Evolutionary conservation across 805 yeast species (phyloP).

Genomic region (Blastobotrys robertii): DNA sequence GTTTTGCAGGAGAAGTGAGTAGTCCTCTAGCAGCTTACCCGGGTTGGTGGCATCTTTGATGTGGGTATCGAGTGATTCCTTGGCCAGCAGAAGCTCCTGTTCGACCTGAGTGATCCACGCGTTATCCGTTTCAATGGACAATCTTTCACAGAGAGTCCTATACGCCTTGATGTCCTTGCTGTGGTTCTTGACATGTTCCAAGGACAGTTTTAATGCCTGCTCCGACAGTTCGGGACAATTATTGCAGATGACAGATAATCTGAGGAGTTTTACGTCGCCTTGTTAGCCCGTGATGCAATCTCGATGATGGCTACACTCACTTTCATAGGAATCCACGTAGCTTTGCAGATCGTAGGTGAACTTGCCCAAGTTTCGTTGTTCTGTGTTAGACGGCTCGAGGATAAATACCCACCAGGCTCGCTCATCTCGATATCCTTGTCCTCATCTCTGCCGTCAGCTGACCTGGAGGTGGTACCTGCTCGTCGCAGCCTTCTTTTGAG

Average conservation of each 20-base stretch:
- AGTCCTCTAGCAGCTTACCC: too few species aligned
- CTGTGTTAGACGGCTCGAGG: too few species aligned
- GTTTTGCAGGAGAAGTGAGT: too few species aligned
- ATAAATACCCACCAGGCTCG: too few species aligned
- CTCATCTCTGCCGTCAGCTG: too few species aligned
- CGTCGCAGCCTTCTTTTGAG: too few species aligned
- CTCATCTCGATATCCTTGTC: too few species aligned
- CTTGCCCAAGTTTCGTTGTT: too few species aligned
- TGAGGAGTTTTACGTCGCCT: neutral
- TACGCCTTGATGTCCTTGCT: neutral
- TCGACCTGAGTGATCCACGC: neutral
- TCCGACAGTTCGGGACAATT: neutral
- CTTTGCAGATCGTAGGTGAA: neutral
- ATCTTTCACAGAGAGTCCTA: neutral
- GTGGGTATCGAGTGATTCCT: too few species aligned
- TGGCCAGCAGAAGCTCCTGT: neutral
- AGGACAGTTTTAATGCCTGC: slow-evolving; percentile 1
- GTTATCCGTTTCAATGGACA: slow-evolving; percentile 1
- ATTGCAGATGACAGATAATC: neutral
- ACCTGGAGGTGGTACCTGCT: too few species aligned
- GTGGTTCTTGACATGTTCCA: neutral
- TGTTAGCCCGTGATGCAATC: neutral
- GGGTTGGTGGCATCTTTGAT: too few species aligned
- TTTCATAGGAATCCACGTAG: neutral
- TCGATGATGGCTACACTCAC: neutral